A percentile compares a stretch with the other conserved stretches of the same genome.
Conservation (phyloP, 257 asterid genomes). For the Cynanchum wilfordii region DNA sequence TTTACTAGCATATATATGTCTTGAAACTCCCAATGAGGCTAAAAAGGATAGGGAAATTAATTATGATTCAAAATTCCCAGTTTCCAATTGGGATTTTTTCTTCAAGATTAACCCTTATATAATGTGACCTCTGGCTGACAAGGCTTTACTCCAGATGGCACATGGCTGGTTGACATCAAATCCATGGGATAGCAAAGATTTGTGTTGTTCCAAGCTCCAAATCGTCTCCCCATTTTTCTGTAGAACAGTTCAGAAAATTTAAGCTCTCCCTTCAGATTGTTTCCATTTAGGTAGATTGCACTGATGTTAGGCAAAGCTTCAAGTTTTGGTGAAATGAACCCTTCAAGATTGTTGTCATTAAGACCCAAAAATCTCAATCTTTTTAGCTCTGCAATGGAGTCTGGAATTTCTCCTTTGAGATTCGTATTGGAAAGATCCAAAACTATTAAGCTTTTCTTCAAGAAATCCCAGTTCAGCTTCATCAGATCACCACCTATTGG, state of each 20-base stretch:
- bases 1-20: neutral
- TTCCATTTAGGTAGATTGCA: conserved; percentile 73
- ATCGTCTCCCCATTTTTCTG: conserved; percentile 69
- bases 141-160: conserved; percentile 62
- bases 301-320: conserved; percentile 49
- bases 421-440: conserved; percentile 73
- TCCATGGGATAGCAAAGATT: conserved; percentile 55
- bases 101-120: conserved; percentile 22
- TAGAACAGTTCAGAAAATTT: conserved; percentile 56
- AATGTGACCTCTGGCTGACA: conserved; percentile 40
- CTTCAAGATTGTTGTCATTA: conserved; percentile 64
- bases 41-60: conserved; percentile 4
- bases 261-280: conserved; percentile 79
- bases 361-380: conserved; percentile 71
- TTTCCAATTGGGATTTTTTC: conserved; percentile 25
- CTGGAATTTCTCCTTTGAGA: conserved; percentile 74
- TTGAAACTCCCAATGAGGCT: conserved; percentile 33
- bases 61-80: conserved; percentile 21
- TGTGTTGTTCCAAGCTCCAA: conserved; percentile 86
- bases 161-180: conserved; percentile 25
- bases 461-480: conserved; percentile 45
- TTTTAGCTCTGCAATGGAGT: conserved; percentile 45
- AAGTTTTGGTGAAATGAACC: conserved; percentile 51
- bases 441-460: conserved; percentile 35
- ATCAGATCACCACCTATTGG: conserved; percentile 60